Evolutionary conservation across 2,329 filamentous ascomycete species (phyloP).

Genomic region (Cladosporium oxysporum): DNA sequence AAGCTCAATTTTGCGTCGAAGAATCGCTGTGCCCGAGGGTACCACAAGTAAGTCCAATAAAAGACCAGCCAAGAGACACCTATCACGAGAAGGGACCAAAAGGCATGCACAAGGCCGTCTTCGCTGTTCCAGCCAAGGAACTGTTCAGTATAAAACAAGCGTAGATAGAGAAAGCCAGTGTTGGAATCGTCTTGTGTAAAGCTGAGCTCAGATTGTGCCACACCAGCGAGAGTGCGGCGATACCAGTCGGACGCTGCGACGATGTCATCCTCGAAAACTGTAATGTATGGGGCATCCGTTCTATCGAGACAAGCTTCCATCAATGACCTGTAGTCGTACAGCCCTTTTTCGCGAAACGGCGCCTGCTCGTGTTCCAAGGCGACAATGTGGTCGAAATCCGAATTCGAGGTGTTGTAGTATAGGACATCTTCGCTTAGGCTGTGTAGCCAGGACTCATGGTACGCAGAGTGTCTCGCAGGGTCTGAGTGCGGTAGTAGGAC

Average conservation of each 20-base stretch:
- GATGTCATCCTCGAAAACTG: slow-evolving; percentile 51
- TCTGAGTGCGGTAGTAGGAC: slow-evolving; percentile 49
- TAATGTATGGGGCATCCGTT: slow-evolving; percentile 43
- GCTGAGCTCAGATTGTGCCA: slow-evolving; percentile 34
- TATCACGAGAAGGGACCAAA: slow-evolving; percentile 31
- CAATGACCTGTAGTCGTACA: slow-evolving; percentile 49
- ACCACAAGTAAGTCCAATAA: too few species aligned
- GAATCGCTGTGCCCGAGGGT: too few species aligned
- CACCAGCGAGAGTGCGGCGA: slow-evolving; percentile 41
- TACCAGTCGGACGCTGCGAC: slow-evolving; percentile 52
- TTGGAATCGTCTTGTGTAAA: slow-evolving; percentile 17
- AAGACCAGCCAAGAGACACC: neutral
- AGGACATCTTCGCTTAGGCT: slow-evolving; percentile 45
- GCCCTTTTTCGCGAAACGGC: slow-evolving; percentile 41
- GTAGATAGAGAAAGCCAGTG: slow-evolving; percentile 44
- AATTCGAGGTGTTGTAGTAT: slow-evolving; percentile 42
- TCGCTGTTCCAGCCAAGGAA: slow-evolving; percentile 50
- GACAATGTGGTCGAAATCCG: slow-evolving; percentile 39
- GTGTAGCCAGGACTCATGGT: slow-evolving; percentile 44
- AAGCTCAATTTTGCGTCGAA: neutral
- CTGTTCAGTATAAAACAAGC: slow-evolving; percentile 51
- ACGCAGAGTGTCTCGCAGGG: slow-evolving; percentile 44
- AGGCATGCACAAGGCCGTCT: slow-evolving; percentile 42
- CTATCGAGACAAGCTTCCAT: slow-evolving; percentile 42
- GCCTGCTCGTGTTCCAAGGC: slow-evolving; percentile 37